Percentiles rank a stretch among this genome's conserved stretches.
Evolutionary conservation across 1,284 basidiomycete species (phyloP).

Genomic region (Puccinia triticina): DNA sequence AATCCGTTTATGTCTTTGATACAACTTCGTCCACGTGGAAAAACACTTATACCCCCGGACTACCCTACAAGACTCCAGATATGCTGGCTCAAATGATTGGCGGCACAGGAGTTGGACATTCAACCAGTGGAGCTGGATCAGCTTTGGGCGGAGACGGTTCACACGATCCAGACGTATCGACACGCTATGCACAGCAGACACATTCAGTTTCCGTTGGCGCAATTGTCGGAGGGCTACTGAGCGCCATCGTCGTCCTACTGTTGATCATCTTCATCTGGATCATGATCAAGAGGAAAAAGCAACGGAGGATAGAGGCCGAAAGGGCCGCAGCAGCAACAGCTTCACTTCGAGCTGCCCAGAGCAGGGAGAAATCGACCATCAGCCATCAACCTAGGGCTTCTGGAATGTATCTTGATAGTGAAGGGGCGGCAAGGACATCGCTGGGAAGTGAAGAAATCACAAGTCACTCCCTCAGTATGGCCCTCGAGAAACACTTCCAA

Average conservation of each 20-base stretch:
- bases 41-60: slow-evolving; percentile 52
- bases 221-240: slow-evolving; percentile 29
- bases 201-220: slow-evolving; percentile 7
- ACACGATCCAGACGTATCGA: slow-evolving; percentile 33
- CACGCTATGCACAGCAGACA: neutral
- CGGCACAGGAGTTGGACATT: slow-evolving; percentile 53
- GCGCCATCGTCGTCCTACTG: slow-evolving; percentile 27
- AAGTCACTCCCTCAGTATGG: slow-evolving; percentile 24
- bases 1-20: slow-evolving; percentile 56
- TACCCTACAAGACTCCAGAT: slow-evolving; percentile 53
- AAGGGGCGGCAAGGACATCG: slow-evolving; percentile 6
- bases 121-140: slow-evolving; percentile 52
- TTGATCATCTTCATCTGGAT: slow-evolving; percentile 31
- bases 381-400: slow-evolving; percentile 21
- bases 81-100: slow-evolving; percentile 54
- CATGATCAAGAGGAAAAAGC: slow-evolving; percentile 24
- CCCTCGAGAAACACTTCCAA: slow-evolving; percentile 38
- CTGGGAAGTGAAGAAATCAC: slow-evolving; percentile 31
- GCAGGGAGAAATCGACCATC: slow-evolving; percentile 18
- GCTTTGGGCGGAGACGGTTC: slow-evolving; percentile 53
- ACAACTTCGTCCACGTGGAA: slow-evolving; percentile 53
- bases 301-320: slow-evolving; percentile 1
- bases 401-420: slow-evolving; percentile 30
- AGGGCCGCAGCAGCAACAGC: slow-evolving; percentile 7
- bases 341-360: slow-evolving; percentile 15